Evolutionary conservation across 768 basidiomycete genomes (phyloP), one percentile per base, ranked within the genome.

Genomic region (Lactifluus subvellereus): DNA sequence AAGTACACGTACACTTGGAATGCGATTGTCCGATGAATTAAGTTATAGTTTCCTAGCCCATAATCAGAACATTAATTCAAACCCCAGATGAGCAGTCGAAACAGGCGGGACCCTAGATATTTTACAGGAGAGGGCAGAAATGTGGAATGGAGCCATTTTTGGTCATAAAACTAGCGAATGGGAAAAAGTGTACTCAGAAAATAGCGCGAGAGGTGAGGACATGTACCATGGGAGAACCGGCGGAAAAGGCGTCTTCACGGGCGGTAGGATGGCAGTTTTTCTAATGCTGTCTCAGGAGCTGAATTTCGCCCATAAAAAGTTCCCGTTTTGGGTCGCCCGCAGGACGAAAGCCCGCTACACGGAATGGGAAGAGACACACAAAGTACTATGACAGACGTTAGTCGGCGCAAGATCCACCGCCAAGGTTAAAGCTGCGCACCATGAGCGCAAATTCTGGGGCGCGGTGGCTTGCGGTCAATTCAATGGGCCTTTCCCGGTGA

Each of bases 301-400:
- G 18, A 35, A 60, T 54, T 37, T 59, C 54, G 40, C 33, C 54
- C 48, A 55, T 60, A 40, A 45, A 37, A 54, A 60, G 63, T 42
- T 55, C 54, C 40, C 16, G 50, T 0, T 60, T 40, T 4, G 45
- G 27, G 40, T 32, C 20, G 2, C 2, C 37, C 3, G 20, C 22
- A n/a, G 54, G 42, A 18, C 2, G 40, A 30, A 64, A 64, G 4
- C 30, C 33, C 6, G 5, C 2, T 33, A 51, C 10, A 2, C 20
- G 16, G 58, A 64, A 60, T 8, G 58, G 58, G 32, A 55, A 60
- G 33, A 63, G 40, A 30, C 37, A 33, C 13, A 51, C 58, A 38
- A 55, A 20, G 49, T 64, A 64, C 63, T 64, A 9, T 16, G 6
- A 27, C 6, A 9, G 35, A 42, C 35, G 51, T 54, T 32, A 54